These are phyloP conservation scores for Aspergillus cristatus DNA, from an alignment of 495 filamentous ascomycete genomes.

Conservation along the genomic window DNA sequence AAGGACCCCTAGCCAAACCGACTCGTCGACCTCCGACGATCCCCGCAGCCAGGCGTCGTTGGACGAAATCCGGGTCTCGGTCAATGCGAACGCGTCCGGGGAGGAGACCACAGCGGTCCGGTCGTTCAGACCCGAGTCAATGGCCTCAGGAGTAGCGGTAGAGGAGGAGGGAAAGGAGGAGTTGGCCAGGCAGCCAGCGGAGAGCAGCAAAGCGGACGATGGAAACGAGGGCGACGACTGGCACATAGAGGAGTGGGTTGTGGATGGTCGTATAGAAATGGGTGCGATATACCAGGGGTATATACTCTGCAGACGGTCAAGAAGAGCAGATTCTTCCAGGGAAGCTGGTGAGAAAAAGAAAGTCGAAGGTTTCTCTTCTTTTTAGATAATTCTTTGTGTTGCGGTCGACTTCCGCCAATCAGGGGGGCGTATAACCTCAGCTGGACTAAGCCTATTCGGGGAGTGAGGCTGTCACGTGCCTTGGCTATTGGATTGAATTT, in stretches of 20 bases:
- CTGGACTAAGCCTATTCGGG: constrained; percentile 6
- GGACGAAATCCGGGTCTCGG: constrained; percentile 9
- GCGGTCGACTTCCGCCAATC: constrained; percentile 12
- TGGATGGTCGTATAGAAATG: neutral
- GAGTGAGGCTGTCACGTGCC: constrained; percentile 9
- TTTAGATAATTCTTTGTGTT: neutral
- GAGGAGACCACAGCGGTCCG: constrained; percentile 5
- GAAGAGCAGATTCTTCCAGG: too few relatives aligned
- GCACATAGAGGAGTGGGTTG: constrained; percentile 30
- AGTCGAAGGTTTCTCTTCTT: neutral
- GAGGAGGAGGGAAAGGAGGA: constrained; percentile 5
- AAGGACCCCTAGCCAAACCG: constrained; percentile 45
- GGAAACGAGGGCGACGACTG: constrained; percentile 25
- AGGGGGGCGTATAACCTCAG: constrained; percentile 12
- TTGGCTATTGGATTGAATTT: too few relatives aligned
- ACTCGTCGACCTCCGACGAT: constrained; percentile 21
- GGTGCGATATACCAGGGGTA: too few relatives aligned
- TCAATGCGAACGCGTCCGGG: constrained; percentile 7
- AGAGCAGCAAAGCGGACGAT: constrained; percentile 24
- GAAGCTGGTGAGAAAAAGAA: constrained; percentile 1
- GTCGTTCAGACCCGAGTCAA: constrained; percentile 9
- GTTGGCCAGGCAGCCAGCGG: constrained; percentile 23
- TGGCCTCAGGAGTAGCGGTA: neutral
- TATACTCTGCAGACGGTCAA: too few relatives aligned
- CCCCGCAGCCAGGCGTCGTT: neutral